Percentiles rank a stretch among this genome's conserved stretches.
phyloP scores from a whole-genome alignment of 805 yeast species.

The Starmerella geochares region DNA sequence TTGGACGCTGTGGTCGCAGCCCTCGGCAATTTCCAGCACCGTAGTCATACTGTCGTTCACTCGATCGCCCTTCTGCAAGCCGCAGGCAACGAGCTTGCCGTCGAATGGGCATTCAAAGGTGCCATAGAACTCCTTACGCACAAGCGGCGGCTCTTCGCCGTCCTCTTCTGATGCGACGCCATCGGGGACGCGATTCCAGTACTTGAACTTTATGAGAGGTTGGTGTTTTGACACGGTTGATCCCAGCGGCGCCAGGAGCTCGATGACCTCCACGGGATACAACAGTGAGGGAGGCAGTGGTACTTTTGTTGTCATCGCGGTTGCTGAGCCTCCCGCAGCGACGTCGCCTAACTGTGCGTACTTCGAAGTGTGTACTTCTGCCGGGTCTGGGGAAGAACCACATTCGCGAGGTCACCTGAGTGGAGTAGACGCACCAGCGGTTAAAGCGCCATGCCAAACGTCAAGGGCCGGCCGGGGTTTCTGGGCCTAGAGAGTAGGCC shows the following conservation, averaged over 20 bases:
- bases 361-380: not conserved
- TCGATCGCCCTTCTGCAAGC: constrained; percentile 49
- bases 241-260: constrained; percentile 40
- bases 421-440: not conserved
- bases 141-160: constrained; percentile 29
- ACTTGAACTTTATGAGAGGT: constrained; percentile 51
- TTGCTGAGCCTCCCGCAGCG: not conserved
- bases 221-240: constrained; percentile 42
- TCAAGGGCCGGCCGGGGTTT: too few species aligned
- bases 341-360: not conserved
- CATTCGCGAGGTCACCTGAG: constrained; percentile 1
- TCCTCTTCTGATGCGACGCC: constrained; percentile 30
- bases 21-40: constrained; percentile 56
- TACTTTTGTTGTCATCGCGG: constrained; percentile 21
- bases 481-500: not conserved
- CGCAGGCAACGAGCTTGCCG: constrained; percentile 50
- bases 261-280: constrained; percentile 56
- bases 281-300: constrained; percentile 51
- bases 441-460: too few species aligned
- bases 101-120: constrained; percentile 73
- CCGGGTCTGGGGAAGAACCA: constrained; percentile 8
- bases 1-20: constrained; percentile 86
- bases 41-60: constrained; percentile 40
- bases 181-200: constrained; percentile 45
- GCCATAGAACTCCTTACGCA: constrained; percentile 33